Evolutionary conservation across 2,329 filamentous ascomycete genomes (phyloP), one percentile per base, ranked within the genome.

Genomic region (Beauveria bassiana): DNA sequence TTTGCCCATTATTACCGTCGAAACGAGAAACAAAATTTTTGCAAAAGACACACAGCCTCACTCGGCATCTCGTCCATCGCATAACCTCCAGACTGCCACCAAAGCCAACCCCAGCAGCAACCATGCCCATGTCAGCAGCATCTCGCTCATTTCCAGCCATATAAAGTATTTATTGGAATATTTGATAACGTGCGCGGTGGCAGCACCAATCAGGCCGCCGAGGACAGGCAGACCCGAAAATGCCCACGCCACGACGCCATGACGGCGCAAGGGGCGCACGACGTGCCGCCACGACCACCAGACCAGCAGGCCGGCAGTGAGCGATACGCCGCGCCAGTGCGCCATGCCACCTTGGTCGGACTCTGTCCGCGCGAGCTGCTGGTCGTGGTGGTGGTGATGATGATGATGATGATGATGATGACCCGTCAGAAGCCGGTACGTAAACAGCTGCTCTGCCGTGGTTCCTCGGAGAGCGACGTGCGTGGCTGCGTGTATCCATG

Each of bases 131-230:
- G 68, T 70, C 8, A 70, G 62, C 53, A 69, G 47, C 63, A 76
- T 62, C 5, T 73, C 74, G 62, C 71, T 71, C 64, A 75, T 66
- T 70, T 78, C 71, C 22, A 77, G 65, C 50, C 71, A 68, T 6
- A 78, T 68, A 62, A 73, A 77, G 58, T 77, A 73, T 43, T 66
- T 69, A 47, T 74, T 73, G 34, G 75, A 72, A 60, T 72, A 71
- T 45, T 66, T 65, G 16, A 75, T 66, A 28, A 76, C 26, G 20
- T 68, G 64, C 40, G 53, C 66, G 56, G 68, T 70, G 1, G 40
- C 60, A 9, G 51, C 65, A 60, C 62, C 53, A 2, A 65, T 51
- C 10, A 66, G 5, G 34, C n/a, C 60, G 5, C 46, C 53, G 20
- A 61, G 20, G 1, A 69, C 3, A 2, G 60, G 54, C 49, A 70